Evolutionary conservation across 345 rosid genomes (phyloP).

Genomic region (Melaleuca alternifolia): DNA sequence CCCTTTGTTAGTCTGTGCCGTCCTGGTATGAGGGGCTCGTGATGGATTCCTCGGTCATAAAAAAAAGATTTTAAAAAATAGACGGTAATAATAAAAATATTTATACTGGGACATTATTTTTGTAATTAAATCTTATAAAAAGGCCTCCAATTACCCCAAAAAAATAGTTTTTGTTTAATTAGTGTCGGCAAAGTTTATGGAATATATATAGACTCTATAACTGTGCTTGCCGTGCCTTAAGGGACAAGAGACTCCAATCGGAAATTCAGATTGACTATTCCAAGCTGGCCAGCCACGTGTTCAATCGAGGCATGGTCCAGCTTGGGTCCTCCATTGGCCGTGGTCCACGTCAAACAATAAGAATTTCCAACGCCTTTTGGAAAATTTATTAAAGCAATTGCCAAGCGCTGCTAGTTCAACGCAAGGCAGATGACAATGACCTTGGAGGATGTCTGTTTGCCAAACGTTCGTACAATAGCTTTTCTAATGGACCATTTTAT

Average conservation of each 20-base stretch:
- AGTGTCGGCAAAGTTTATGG: too few species aligned
- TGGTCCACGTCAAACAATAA: background rate
- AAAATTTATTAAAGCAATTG: background rate
- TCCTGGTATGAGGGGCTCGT: too few species aligned
- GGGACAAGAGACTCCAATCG: background rate
- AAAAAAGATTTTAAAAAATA: too few species aligned
- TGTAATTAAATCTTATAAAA: background rate
- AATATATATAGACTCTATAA: background rate
- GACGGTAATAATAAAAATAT: background rate
- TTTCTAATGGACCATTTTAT: too few species aligned
- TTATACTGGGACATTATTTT: background rate
- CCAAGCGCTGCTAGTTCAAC: background rate
- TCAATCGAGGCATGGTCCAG: background rate
- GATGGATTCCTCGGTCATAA: too few species aligned
- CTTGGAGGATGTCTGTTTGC: too few species aligned
- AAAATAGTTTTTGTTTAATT: too few species aligned
- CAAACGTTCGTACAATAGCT: too few species aligned
- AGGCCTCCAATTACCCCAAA: background rate
- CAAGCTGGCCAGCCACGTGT: background rate
- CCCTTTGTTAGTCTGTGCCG: too few species aligned
- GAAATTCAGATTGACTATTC: background rate
- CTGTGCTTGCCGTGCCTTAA: background rate
- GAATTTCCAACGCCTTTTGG: background rate
- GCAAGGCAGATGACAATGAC: background rate
- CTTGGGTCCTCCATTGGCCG: background rate